A percentile compares a stretch with the other conserved stretches of the same genome.
phyloP scores from a whole-genome alignment of 352 stramenopile species.

The Pythium plurisporium region DNA sequence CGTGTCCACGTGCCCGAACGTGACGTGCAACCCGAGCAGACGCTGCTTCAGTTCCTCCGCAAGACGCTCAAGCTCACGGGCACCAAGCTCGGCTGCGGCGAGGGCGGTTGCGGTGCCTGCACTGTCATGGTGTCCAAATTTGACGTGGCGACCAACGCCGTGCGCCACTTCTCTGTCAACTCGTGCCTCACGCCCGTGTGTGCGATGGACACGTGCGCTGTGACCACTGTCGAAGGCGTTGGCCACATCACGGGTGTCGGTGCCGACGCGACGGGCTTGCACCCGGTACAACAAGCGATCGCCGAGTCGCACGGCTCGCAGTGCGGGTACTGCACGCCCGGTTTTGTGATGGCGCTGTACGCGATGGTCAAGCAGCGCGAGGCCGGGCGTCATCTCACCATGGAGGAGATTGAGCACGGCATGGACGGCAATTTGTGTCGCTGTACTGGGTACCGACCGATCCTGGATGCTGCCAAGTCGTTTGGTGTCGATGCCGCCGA shows the following conservation, averaged over 20 bases:
- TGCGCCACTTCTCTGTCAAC: conserved; percentile 81
- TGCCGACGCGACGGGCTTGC: conserved; percentile 39
- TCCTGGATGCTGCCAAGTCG: conserved; percentile 84
- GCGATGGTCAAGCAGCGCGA: conserved; percentile 76
- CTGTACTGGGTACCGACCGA: conserved; percentile 88
- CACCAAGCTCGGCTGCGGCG: conserved; percentile 90
- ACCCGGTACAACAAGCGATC: conserved; percentile 85
- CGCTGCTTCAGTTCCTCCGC: conserved; percentile 82
- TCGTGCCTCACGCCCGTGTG: conserved; percentile 82
- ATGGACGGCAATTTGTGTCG: conserved; percentile 96
- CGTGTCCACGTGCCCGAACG: conserved; percentile 45
- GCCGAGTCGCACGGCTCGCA: conserved; percentile 92
- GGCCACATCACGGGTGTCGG: conserved; percentile 28
- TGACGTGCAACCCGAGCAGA: conserved; percentile 64
- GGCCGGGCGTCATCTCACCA: too few relatives aligned
- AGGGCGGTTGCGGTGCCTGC: conserved; percentile 95
- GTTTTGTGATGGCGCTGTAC: conserved; percentile 85
- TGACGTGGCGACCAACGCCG: conserved; percentile 33
- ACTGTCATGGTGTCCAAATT: conserved; percentile 91
- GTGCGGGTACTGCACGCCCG: conserved; percentile 92
- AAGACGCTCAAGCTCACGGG: conserved; percentile 63
- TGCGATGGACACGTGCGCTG: conserved; percentile 72
- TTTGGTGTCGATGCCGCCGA: conserved; percentile 65
- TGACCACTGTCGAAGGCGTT: conserved; percentile 87
- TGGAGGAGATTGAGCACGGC: conserved; percentile 90